phyloP scores from a whole-genome alignment of 2,329 filamentous ascomycete genomes.

The Penicillium sp. region DNA sequence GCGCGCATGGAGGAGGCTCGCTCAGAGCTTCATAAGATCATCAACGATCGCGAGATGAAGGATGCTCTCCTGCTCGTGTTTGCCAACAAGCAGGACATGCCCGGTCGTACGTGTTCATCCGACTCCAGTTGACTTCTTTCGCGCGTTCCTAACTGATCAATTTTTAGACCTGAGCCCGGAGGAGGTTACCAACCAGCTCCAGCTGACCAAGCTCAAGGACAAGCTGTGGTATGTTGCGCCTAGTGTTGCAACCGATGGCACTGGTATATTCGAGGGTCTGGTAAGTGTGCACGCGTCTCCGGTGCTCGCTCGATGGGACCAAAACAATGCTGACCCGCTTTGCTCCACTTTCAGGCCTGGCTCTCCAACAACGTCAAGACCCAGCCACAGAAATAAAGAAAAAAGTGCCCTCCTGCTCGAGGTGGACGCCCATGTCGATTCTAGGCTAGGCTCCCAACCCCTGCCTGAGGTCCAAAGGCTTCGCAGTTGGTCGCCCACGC shows the following conservation, averaged over 20 bases:
- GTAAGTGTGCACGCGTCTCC: constrained; percentile 46
- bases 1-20: constrained; percentile 88
- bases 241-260: constrained; percentile 76
- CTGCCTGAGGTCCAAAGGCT: neutral
- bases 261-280: constrained; percentile 76
- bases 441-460: constrained; percentile 2
- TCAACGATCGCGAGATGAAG: constrained; percentile 97
- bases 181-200: constrained; percentile 73
- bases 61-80: constrained; percentile 92
- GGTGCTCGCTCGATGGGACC: constrained; percentile 3
- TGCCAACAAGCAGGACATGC: constrained; percentile 97
- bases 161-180: constrained; percentile 69
- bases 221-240: constrained; percentile 83
- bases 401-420: neutral
- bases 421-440: constrained; percentile 4
- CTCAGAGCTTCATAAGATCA: constrained; percentile 92
- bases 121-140: constrained; percentile 1
- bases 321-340: constrained; percentile 18
- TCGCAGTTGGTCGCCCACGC: constrained; percentile 5
- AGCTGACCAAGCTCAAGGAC: constrained; percentile 74
- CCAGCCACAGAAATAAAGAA: constrained; percentile 43
- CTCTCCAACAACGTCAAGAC: constrained; percentile 79
- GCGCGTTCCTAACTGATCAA: constrained; percentile 14
- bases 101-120: constrained; percentile 59
- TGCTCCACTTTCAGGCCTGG: constrained; percentile 56